Evolutionary conservation across 495 filamentous ascomycete genomes (phyloP).

Genomic region (Tuber aestivum): DNA sequence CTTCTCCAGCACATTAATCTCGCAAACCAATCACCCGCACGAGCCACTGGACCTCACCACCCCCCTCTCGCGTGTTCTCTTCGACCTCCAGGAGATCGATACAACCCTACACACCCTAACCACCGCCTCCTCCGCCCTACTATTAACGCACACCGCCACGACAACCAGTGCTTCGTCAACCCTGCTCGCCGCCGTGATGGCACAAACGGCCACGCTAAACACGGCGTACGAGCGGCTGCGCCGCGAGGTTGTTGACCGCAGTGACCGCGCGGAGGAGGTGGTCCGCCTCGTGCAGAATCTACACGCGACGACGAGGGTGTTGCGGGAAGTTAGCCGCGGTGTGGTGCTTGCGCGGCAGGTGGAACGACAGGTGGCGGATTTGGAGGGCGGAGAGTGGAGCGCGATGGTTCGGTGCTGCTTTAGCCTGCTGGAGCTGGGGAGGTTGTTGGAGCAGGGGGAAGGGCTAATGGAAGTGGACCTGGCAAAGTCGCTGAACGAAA

Average conservation of each 20-base stretch:
- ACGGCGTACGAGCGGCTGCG: slow-evolving; percentile 77
- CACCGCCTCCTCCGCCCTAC: slow-evolving; percentile 71
- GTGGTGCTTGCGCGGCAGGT: slow-evolving; percentile 78
- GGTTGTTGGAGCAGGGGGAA: slow-evolving; percentile 55
- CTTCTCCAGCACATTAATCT: slow-evolving; percentile 84
- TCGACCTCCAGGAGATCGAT: slow-evolving; percentile 95
- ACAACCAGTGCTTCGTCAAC: slow-evolving; percentile 62
- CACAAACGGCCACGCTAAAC: slow-evolving; percentile 70
- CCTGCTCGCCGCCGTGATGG: slow-evolving; percentile 65
- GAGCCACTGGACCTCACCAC: slow-evolving; percentile 91
- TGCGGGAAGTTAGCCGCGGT: slow-evolving; percentile 66
- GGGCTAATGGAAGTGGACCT: slow-evolving; percentile 56
- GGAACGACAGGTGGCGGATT: slow-evolving; percentile 68
- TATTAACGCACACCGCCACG: slow-evolving; percentile 70
- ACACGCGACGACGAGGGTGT: slow-evolving; percentile 70
- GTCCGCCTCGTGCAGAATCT: slow-evolving; percentile 65
- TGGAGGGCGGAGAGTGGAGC: slow-evolving; percentile 63
- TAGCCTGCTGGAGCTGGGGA: slow-evolving; percentile 65
- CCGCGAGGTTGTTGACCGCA: slow-evolving; percentile 73
- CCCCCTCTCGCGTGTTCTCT: slow-evolving; percentile 85
- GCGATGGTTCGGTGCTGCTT: slow-evolving; percentile 72
- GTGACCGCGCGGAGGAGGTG: slow-evolving; percentile 74
- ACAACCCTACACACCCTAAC: slow-evolving; percentile 89
- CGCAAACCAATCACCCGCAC: slow-evolving; percentile 82
- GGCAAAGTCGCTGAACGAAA: slow-evolving; percentile 59